A percentile compares a stretch with the other conserved stretches of the same genome.
Conservation (phyloP, 2,329 filamentous ascomycete genomes). For the Epichloe bromicola region DNA sequence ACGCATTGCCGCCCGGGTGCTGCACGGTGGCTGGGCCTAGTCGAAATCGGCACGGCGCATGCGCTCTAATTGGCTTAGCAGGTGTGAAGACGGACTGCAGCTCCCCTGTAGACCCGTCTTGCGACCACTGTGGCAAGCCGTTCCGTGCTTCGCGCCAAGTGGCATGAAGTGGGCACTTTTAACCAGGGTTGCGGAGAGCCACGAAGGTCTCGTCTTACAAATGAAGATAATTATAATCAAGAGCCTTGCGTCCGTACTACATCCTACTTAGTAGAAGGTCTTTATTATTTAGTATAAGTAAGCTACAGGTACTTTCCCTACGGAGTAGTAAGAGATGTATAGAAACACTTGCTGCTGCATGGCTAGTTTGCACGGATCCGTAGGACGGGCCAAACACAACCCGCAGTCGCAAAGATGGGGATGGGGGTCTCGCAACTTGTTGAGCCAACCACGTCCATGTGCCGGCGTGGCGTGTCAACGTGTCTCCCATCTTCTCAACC, state of each 20-base stretch:
- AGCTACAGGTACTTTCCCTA: no score
- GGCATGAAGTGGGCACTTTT: background rate
- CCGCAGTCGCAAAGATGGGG: background rate
- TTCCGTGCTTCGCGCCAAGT: background rate
- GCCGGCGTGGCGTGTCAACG: background rate
- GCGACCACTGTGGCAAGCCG: background rate
- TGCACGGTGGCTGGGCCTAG: conserved; percentile 14
- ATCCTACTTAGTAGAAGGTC: no score
- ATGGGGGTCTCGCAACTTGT: background rate
- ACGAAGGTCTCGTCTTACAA: no score
- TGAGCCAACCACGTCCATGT: conserved; percentile 1
- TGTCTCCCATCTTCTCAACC: conserved; percentile 1
- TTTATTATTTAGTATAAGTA: no score
- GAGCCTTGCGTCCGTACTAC: no score
- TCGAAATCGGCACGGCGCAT: conserved; percentile 22
- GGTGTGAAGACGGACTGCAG: background rate
- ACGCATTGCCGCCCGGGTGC: conserved; percentile 32
- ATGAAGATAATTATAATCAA: no score
- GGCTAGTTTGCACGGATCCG: no score
- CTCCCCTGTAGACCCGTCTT: background rate
- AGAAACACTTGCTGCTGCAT: no score
- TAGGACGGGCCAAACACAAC: background rate
- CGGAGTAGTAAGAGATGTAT: no score
- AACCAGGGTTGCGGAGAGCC: no score
- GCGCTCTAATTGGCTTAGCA: conserved; percentile 24